Evolutionary conservation across 2,329 filamentous ascomycete genomes (phyloP), one percentile per base, ranked within the genome.

Genomic region (Cytospora paraplurivora): DNA sequence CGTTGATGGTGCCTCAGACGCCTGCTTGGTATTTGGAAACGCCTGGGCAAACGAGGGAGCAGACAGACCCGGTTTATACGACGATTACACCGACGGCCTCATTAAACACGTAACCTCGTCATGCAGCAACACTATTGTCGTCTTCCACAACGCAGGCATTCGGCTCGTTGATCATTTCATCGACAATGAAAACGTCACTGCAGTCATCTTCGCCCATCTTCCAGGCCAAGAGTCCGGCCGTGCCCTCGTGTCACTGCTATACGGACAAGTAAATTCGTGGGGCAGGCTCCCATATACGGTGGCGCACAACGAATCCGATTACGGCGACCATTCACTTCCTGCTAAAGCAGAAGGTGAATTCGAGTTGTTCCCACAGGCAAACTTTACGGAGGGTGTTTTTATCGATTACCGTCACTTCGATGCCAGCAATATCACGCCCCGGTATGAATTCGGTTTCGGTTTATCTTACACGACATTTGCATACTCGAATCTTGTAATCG

Each of bases 21-120:
- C 91, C 7, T 95, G 92, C 67, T 74, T 89, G 2, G 85, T 89
- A 0, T 85, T 89, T 67, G 83, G 85, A 68, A 90, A 90, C 70
- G 83, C 81, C 8, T 91, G 89, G 74, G 85, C 89, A 1, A 87
- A 89, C 1, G 92, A 96, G 75, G 90, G 88, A 1, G 89, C 82
- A 67, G 82, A 91, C 64, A 81, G 86, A 54, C 78, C 84, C 0
- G 81, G 80, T 8, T 77, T 91, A 49, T 81, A 82, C 35, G 91
- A 94, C 71, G 88, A 88, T 64, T 85, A 85, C 59, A 87, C 84
- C 1, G 86, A 90, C 66, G 74, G 73, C 0, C 75, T 89, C 0
- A 80, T 89, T 51, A 75, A 74, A 1, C 79, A 82, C 53, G 85
- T 90, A 0, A 87, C 88, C 0, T 74, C 77, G 8, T 77, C 78